Percentiles rank a stretch among this genome's conserved stretches.
Conservation (phyloP, 192 early-diverging fungal species). For the Kappamyces sp. region DNA sequence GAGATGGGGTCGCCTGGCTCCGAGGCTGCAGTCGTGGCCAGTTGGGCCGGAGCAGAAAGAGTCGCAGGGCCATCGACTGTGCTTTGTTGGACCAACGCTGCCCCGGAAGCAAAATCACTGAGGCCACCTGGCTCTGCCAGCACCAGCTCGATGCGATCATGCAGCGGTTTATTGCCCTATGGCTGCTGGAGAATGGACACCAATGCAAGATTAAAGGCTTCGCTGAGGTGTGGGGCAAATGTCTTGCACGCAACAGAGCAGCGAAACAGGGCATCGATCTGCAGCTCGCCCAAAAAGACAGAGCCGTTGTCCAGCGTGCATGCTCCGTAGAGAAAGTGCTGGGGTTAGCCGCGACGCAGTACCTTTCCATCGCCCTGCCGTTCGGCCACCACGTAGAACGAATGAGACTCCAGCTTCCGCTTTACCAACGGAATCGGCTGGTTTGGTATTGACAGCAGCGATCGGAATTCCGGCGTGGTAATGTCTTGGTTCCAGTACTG, state of each 20-base stretch:
- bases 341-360: constrained; percentile 8
- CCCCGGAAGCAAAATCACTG: too few species aligned
- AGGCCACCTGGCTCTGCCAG: too few species aligned
- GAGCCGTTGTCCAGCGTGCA: background rate
- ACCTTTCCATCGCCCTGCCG: constrained; percentile 39
- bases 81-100: too few species aligned
- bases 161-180: too few species aligned
- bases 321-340: background rate
- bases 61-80: too few species aligned
- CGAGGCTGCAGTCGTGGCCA: too few species aligned
- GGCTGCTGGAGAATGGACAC: background rate
- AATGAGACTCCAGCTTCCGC: constrained; percentile 38
- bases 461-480: constrained; percentile 28
- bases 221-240: background rate
- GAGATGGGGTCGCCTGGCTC: too few species aligned
- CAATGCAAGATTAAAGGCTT: background rate
- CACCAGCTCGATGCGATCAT: too few species aligned
- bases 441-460: constrained; percentile 20
- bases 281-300: constrained; percentile 1
- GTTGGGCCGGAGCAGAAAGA: too few species aligned
- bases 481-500: constrained; percentile 46
- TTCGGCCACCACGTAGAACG: constrained; percentile 56
- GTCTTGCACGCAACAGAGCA: background rate
- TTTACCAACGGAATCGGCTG: constrained; percentile 7
- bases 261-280: background rate